Evolutionary conservation across 352 stramenopile genomes (phyloP).

Genomic region (Phytophthora uliginosa): DNA sequence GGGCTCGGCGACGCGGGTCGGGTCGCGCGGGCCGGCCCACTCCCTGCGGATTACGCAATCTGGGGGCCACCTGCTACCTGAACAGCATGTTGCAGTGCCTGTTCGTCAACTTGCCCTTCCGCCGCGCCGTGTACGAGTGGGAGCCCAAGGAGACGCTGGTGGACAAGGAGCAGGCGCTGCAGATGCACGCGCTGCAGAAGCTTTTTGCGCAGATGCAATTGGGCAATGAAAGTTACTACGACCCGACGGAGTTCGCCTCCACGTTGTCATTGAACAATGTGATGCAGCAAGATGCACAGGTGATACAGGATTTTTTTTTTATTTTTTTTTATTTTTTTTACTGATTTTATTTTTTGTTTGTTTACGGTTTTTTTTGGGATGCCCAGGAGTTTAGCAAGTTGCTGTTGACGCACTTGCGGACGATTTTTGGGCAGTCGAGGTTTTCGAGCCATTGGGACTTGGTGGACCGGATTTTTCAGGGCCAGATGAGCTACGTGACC

Average conservation of each 20-base stretch:
- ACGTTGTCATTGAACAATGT: slow-evolving; percentile 86
- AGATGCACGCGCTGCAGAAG: slow-evolving; percentile 86
- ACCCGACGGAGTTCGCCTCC: slow-evolving; percentile 82
- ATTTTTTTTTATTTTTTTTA: neutral
- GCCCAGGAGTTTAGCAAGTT: slow-evolving; percentile 91
- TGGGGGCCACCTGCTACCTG: slow-evolving; percentile 91
- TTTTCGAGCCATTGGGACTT: slow-evolving; percentile 66
- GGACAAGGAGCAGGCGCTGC: slow-evolving; percentile 60
- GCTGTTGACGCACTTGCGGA: slow-evolving; percentile 79
- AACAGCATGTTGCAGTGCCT: slow-evolving; percentile 91
- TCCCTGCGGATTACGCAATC: slow-evolving; percentile 84
- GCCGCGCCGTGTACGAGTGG: slow-evolving; percentile 84
- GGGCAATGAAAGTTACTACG: slow-evolving; percentile 73
- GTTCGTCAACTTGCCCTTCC: slow-evolving; percentile 81
- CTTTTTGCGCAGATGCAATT: slow-evolving; percentile 90
- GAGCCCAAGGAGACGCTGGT: slow-evolving; percentile 63
- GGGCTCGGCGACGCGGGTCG: slow-evolving; percentile 46
- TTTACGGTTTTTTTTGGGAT: neutral
- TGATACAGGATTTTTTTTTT: slow-evolving; percentile 30
- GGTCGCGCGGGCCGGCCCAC: neutral
- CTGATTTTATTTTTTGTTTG: slow-evolving; percentile 4
- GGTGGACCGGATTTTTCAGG: slow-evolving; percentile 83
- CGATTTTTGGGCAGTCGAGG: slow-evolving; percentile 78
- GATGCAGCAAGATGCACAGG: slow-evolving; percentile 91
- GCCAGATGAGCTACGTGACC: slow-evolving; percentile 88